phyloP scores from a whole-genome alignment of 2,329 filamentous ascomycete genomes.

The Fonsecaea erecta region DNA sequence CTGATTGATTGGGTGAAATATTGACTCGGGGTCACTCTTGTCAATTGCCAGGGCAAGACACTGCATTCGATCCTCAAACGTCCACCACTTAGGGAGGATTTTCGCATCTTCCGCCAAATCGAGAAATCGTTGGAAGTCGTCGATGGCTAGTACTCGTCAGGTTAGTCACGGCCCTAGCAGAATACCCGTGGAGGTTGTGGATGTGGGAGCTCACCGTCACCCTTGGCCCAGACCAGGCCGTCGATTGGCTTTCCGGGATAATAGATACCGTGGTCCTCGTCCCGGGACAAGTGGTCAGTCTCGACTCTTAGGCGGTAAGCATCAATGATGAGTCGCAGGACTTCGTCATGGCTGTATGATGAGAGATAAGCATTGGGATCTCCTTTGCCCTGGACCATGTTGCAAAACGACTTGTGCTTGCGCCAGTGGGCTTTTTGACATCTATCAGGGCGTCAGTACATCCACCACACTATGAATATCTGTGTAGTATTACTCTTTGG shows the following conservation, averaged over 20 bases:
- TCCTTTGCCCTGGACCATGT: conserved; percentile 37
- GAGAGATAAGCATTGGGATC: conserved; percentile 36
- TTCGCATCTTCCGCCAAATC: conserved; percentile 35
- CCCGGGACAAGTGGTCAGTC: conserved; percentile 37
- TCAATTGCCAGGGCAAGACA: conserved; percentile 33
- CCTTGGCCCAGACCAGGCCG: conserved; percentile 43
- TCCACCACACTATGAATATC: background rate
- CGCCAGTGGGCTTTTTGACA: conserved; percentile 41
- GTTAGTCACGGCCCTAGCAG: background rate
- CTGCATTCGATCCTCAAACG: conserved; percentile 37
- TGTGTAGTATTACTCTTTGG: conserved; percentile 29
- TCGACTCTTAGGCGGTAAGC: conserved; percentile 41
- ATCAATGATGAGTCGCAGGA: conserved; percentile 39
- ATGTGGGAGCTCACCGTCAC: conserved; percentile 26
- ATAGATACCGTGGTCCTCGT: conserved; percentile 36
- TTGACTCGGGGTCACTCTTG: conserved; percentile 31
- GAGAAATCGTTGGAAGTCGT: conserved; percentile 50
- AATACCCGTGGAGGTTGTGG: background rate
- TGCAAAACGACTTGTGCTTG: conserved; percentile 38
- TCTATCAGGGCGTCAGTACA: conserved; percentile 13
- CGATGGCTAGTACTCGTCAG: conserved; percentile 10
- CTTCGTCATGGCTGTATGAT: conserved; percentile 35
- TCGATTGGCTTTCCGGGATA: conserved; percentile 41
- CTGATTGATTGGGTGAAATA: conserved; percentile 36
- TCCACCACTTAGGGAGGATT: conserved; percentile 47